Base-by-base conservation (phyloP, 2,329 filamentous ascomycete species). In the Claviceps sp. region DNA sequence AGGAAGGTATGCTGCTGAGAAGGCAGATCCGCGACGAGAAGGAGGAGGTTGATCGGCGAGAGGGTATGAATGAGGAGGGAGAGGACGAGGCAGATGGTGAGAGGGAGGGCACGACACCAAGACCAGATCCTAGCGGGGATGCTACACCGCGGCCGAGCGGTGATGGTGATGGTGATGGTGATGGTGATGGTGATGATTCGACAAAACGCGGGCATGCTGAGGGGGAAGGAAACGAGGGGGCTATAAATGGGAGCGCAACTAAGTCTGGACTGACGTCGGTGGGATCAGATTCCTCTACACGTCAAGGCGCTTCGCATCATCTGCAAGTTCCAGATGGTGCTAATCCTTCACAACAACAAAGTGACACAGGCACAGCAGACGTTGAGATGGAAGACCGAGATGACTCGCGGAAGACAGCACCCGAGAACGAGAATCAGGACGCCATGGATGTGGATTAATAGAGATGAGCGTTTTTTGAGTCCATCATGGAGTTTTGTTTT, bases 21-120 rank as follows among this genome's bases (percentile, higher is more conserved):
- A 77, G 87, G 47, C 76, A 94, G 65, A 95, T 97, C 62, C 82
- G 89, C 54, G 90, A 95, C 62, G 91, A 96, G 73, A 95, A 95
- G 70, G 90, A 95, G 65, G 89, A 95, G 68, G 87, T 93, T 0
- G 89, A 95, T 68, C 76, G 88, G 43, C 79, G 88, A 51, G 88
- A 94, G 66, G 88, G 88, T 34, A 88, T 88, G 80, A 78, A 80
- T 52, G 82, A 81, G 57, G 83, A 81, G 47, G 78, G 73, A 16
- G 83, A 83, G 58, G 81, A 82, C 34, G 74, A 76, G 14, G 77
- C 66, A 5, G 76, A 76, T 51, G 67, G 67, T 3, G 66, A 69
- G 22, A 62, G 67, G 36, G 69, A 67, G 2, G 76, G 72, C 11
- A 69, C 72, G 45, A 80, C 75, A 39, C 76, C 78, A 2, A 63